Conservation (phyloP, 345 rosid genomes). For the Populus pruinosa region DNA sequence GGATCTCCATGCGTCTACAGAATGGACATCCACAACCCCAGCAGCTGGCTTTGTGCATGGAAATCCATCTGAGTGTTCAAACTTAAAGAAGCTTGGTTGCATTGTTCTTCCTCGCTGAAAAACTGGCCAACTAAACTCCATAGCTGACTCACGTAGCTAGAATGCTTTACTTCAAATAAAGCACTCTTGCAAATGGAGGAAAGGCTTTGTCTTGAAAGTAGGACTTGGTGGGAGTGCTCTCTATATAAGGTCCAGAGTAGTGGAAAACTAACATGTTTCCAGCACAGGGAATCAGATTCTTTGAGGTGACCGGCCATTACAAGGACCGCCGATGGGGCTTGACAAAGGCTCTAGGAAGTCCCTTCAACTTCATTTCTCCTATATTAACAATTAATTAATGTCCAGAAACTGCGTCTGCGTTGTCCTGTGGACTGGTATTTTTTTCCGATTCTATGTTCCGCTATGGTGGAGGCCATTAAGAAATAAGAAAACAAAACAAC, state of each 20-base stretch:
- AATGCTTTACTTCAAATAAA: neutral
- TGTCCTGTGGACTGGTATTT: too few species aligned
- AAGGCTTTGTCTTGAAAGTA: neutral
- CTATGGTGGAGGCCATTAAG: too few species aligned
- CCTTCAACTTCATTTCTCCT: neutral
- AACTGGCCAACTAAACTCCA: conserved; percentile 5
- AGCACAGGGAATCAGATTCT: conserved; percentile 12
- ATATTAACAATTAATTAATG: too few species aligned
- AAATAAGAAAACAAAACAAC: too few species aligned
- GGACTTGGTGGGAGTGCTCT: neutral
- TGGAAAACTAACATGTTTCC: neutral
- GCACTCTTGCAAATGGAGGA: neutral
- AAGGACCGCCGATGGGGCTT: neutral
- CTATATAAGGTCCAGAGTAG: conserved; percentile 18
- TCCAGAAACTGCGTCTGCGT: too few species aligned
- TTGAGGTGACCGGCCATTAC: neutral
- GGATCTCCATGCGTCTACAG: conserved; percentile 53
- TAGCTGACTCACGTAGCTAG: neutral
- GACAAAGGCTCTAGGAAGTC: neutral
- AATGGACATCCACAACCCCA: conserved; percentile 43
- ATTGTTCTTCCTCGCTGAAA: conserved; percentile 8
- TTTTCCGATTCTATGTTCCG: too few species aligned
- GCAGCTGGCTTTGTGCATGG: conserved; percentile 6
- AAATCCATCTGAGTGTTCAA: neutral
- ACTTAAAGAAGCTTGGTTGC: conserved; percentile 22